Percentiles rank a stretch among this genome's conserved stretches.
phyloP scores from a whole-genome alignment of 2,329 filamentous ascomycete species.

The Cercospora sp. region DNA sequence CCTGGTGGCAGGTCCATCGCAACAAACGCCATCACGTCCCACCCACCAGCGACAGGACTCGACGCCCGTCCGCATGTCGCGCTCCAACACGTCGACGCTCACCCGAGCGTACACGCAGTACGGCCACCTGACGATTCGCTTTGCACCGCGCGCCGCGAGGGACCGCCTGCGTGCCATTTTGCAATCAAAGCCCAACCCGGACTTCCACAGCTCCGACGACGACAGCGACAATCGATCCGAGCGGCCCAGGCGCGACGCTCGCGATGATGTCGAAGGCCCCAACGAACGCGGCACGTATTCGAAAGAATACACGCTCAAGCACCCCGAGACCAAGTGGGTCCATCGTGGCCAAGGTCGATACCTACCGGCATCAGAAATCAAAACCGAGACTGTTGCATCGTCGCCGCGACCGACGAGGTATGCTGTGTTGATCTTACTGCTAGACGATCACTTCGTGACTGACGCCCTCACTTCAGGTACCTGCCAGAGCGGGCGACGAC shows the following conservation, averaged over 20 bases:
- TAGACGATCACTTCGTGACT: not conserved
- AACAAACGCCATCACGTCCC: constrained; percentile 7
- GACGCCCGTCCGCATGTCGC: constrained; percentile 7
- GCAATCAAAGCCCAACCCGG: constrained; percentile 14
- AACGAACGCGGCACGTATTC: constrained; percentile 38
- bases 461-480: constrained; percentile 16
- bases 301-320: constrained; percentile 33
- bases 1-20: constrained; percentile 27
- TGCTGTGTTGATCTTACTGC: not conserved
- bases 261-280: constrained; percentile 27
- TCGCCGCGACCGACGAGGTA: constrained; percentile 25
- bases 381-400: constrained; percentile 10
- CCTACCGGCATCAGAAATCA: constrained; percentile 30
- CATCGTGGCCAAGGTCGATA: constrained; percentile 40
- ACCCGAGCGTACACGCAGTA: constrained; percentile 8
- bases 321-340: constrained; percentile 37
- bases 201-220: constrained; percentile 9
- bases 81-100: constrained; percentile 2
- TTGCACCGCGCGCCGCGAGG: constrained; percentile 15
- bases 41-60: not conserved
- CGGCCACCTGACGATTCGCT: constrained; percentile 19
- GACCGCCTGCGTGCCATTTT: constrained; percentile 21
- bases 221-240: constrained; percentile 1
- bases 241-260: not conserved
- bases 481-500: constrained; percentile 14